phyloP scores from a whole-genome alignment of 805 yeast species.

The Naumovozyma baii region DNA sequence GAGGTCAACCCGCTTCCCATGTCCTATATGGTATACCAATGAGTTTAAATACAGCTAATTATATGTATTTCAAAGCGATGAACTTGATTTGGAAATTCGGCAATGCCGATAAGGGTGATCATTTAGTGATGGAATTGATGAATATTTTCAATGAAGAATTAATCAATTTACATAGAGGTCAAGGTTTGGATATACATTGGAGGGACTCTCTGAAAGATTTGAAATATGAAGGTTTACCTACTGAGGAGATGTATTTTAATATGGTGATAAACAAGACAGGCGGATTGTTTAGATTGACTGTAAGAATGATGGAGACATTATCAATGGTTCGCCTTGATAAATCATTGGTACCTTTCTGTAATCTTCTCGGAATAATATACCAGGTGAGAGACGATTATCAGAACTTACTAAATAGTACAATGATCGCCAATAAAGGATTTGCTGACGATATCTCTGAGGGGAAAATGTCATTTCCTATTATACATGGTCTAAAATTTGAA shows the following conservation, averaged over 20 bases:
- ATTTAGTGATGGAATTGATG: constrained; percentile 22
- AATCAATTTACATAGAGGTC: constrained; percentile 78
- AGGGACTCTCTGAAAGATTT: constrained; percentile 42
- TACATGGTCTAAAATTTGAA: constrained; percentile 45
- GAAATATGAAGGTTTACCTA: constrained; percentile 37
- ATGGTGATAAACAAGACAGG: constrained; percentile 91
- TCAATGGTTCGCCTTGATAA: constrained; percentile 4
- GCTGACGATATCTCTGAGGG: constrained; percentile 88
- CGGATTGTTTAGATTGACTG: constrained; percentile 71
- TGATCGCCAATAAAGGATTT: constrained; percentile 59
- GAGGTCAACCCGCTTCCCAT: constrained; percentile 79
- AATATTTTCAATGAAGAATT: constrained; percentile 58
- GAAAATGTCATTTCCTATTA: constrained; percentile 75
- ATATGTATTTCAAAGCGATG: constrained; percentile 70
- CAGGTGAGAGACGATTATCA: constrained; percentile 81
- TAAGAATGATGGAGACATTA: constrained; percentile 46
- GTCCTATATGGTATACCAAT: constrained; percentile 64
- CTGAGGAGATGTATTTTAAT: constrained; percentile 51
- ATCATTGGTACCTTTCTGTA: constrained; percentile 51
- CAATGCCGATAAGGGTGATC: constrained; percentile 4
- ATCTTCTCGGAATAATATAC: constrained; percentile 69
- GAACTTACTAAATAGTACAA: constrained; percentile 43
- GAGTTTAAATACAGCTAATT: constrained; percentile 75
- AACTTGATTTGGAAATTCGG: constrained; percentile 35
- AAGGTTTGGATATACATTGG: constrained; percentile 85